Conservation (phyloP, 2,329 filamentous ascomycete genomes). For the Esteya vermicola region DNA sequence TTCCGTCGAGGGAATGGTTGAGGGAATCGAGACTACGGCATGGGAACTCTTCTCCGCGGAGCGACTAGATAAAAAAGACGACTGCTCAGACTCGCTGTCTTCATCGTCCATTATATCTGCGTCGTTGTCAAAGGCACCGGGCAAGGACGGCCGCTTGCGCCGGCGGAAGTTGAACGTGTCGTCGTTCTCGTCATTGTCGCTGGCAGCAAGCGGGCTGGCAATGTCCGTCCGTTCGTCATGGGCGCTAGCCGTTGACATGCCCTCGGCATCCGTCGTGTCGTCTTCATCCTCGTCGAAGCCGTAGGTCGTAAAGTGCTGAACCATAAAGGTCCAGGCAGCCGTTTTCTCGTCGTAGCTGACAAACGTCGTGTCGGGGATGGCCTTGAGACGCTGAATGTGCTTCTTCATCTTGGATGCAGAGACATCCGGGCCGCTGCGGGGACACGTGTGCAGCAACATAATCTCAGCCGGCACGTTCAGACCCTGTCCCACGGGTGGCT, state of each 20-base stretch:
- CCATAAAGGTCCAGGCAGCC: conserved; percentile 80
- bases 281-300: conserved; percentile 69
- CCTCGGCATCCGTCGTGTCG: conserved; percentile 48
- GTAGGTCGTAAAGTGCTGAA: conserved; percentile 96
- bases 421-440: conserved; percentile 55
- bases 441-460: conserved; percentile 85
- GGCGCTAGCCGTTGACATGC: conserved; percentile 12
- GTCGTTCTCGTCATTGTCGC: conserved; percentile 13
- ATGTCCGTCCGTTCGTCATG: conserved; percentile 17
- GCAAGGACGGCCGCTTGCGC: conserved; percentile 37
- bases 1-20: conserved; percentile 25
- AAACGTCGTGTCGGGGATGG: conserved; percentile 69
- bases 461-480: conserved; percentile 86
- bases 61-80: conserved; percentile 90
- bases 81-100: conserved; percentile 32
- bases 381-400: conserved; percentile 69
- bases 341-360: conserved; percentile 64
- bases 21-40: conserved; percentile 36
- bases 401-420: conserved; percentile 33
- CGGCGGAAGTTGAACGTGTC: conserved; percentile 43
- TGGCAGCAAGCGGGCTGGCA: conserved; percentile 9
- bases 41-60: conserved; percentile 64
- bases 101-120: conserved; percentile 42
- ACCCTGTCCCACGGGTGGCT: conserved; percentile 73
- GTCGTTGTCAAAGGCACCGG: conserved; percentile 68